Percentiles rank a stretch among this genome's conserved stretches.
phyloP scores from a whole-genome alignment of 108 stramenopile species.

The Licmophora abbreviata region DNA sequence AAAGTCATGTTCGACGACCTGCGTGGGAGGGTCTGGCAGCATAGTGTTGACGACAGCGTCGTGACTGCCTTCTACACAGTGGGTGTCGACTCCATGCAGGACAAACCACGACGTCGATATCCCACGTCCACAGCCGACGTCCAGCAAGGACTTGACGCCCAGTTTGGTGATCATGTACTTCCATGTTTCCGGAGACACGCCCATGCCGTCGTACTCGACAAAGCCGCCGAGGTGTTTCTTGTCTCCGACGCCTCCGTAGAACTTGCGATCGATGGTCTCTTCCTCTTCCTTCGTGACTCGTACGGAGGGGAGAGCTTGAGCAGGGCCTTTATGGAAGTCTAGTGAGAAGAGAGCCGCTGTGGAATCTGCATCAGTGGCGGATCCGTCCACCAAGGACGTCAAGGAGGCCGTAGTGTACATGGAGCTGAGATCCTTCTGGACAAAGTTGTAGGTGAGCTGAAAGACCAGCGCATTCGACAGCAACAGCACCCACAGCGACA shows the following conservation, averaged over 20 bases:
- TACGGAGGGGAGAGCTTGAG: constrained; percentile 26
- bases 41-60: constrained; percentile 44
- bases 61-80: constrained; percentile 56
- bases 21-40: constrained; percentile 26
- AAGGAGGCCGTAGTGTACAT: neutral
- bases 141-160: constrained; percentile 50
- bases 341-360: neutral
- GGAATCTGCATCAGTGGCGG: neutral
- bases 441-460: neutral
- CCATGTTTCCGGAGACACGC: constrained; percentile 39
- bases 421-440: neutral
- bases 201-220: constrained; percentile 28
- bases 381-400: neutral
- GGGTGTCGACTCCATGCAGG: constrained; percentile 37
- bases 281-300: constrained; percentile 17
- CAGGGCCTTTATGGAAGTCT: constrained; percentile 13
- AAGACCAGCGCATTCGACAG: constrained; percentile 3
- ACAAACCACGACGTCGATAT: constrained; percentile 47
- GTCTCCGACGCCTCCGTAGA: constrained; percentile 50
- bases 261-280: constrained; percentile 9
- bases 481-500: neutral
- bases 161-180: constrained; percentile 24
- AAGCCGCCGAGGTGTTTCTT: constrained; percentile 52
- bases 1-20: constrained; percentile 44
- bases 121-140: constrained; percentile 64